phyloP scores from a whole-genome alignment of 495 filamentous ascomycete species.

The Hypoxylon rickii region DNA sequence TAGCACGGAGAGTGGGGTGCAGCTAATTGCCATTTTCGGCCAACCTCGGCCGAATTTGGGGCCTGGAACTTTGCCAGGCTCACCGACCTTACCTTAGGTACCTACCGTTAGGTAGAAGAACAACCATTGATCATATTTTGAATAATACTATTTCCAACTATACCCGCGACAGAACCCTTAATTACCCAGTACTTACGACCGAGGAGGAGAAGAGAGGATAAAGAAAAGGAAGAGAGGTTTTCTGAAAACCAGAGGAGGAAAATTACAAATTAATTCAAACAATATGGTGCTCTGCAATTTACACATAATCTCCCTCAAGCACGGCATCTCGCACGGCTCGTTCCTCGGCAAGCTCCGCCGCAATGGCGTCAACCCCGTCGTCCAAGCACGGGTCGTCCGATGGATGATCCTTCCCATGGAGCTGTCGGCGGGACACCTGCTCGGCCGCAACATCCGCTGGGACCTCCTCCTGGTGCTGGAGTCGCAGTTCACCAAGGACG shows the following conservation, averaged over 20 bases:
- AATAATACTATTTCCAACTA: too few relatives aligned
- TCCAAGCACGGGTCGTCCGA: constrained; percentile 53
- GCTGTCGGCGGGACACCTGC: constrained; percentile 52
- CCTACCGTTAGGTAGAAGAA: too few relatives aligned
- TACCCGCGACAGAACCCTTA: too few relatives aligned
- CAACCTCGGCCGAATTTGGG: constrained; percentile 17
- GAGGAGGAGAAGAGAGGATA: too few relatives aligned
- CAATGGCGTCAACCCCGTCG: constrained; percentile 40
- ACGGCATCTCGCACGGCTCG: constrained; percentile 34
- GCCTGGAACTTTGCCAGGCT: not conserved
- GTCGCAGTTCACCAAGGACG: constrained; percentile 21
- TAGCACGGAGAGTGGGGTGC: not conserved
- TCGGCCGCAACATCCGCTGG: constrained; percentile 55
- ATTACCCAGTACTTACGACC: too few relatives aligned
- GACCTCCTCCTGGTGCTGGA: constrained; percentile 61
- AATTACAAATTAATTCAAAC: not conserved
- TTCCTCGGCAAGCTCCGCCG: constrained; percentile 49
- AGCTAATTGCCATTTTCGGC: constrained; percentile 18
- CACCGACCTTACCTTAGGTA: not conserved
- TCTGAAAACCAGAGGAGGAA: too few relatives aligned
- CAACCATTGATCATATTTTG: too few relatives aligned
- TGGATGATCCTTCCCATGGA: constrained; percentile 62
- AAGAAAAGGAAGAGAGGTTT: too few relatives aligned
- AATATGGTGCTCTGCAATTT: constrained; percentile 55
- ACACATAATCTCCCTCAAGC: constrained; percentile 47